Base-by-base conservation (phyloP, 2,329 filamentous ascomycete genomes). In the Colletotrichum sublineola region DNA sequence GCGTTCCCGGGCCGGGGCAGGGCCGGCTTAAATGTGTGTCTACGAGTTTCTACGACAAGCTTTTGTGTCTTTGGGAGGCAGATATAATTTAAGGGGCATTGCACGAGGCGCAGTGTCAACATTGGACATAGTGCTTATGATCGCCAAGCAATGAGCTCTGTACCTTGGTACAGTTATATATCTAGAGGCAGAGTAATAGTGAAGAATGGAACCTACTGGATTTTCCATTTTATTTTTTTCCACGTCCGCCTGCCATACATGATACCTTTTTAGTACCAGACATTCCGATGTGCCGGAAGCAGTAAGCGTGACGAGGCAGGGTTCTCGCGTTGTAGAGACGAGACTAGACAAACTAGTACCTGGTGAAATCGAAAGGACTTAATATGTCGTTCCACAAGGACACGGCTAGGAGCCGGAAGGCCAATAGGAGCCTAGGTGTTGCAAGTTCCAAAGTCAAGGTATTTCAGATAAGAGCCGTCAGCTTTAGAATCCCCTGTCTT, bases 21-120 rank as follows among this genome's bases (percentile, higher is more conserved):
- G 68, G 73, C 5, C 67, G 82, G 8, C 68, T 86, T 46, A 76
- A 84, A 29, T 88, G 91, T 75, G 84, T 94, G 1, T 93, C 91
- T 31, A 94, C 92, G 0, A 95, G 93, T 79, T 95, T 95, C 76
- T 95, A 95, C 75, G 93, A 95, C 80, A 89, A 87, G 77, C 80
- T 92, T 57, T 77, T 95, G 42, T 94, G 92, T 80, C 76, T 93
- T 1, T 95, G 93, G 93, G 80, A 85, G 55, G 62, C 12, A 20
- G 38, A 56, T 33, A 3, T 56, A 20, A 20, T 20, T 42, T 46
- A 56, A 38, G 24, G 20, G 12, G 24, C 18, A 46, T 60, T 60
- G 5, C 11, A 33, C 11, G 36, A 42, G 40, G 15, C 9, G 20
- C 24, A 40, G 15, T 18, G 8, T 46, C n/a, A 38, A 38, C 5